phyloP scores from a whole-genome alignment of 768 basidiomycete species.

The Xerocomus spinulosus region DNA sequence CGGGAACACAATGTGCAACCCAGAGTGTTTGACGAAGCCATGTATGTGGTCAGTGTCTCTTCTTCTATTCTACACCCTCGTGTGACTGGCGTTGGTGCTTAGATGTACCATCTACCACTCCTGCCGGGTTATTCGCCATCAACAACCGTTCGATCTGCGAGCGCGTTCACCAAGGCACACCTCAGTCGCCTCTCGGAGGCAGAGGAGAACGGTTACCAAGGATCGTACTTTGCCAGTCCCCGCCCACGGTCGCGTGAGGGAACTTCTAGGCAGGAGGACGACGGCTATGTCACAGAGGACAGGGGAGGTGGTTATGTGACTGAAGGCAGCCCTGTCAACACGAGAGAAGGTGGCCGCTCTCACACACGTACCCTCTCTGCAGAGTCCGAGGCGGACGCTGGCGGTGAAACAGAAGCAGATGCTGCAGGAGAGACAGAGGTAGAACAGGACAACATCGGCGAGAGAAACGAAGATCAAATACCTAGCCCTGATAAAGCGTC shows the following conservation, averaged over 20 bases:
- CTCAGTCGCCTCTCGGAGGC: conserved; percentile 74
- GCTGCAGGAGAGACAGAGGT: no score
- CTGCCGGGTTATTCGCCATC: conserved; percentile 87
- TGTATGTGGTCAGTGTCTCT: conserved; percentile 71
- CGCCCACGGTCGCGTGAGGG: conserved; percentile 19
- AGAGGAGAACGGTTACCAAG: conserved; percentile 88
- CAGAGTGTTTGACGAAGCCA: conserved; percentile 86
- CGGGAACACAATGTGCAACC: conserved; percentile 89
- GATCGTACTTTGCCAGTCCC: conserved; percentile 61
- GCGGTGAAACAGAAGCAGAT: conserved; percentile 13
- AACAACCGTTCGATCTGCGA: conserved; percentile 81
- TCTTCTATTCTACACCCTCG: background rate
- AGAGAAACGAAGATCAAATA: conserved; percentile 3
- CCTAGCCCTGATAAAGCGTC: conserved; percentile 1
- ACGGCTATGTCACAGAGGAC: conserved; percentile 24
- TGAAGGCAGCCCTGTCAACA: conserved; percentile 19
- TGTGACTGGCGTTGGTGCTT: background rate
- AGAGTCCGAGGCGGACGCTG: conserved; percentile 12
- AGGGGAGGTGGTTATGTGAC: conserved; percentile 62
- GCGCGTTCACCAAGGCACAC: conserved; percentile 54
- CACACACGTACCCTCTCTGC: background rate
- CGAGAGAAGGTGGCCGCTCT: conserved; percentile 2
- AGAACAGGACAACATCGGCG: conserved; percentile 4
- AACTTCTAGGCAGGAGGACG: conserved; percentile 11
- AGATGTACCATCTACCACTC: conserved; percentile 91